Percentiles rank a stretch among this genome's conserved stretches.
phyloP scores from a whole-genome alignment of 1,284 basidiomycete genomes.

The Cryptococcus sp. region DNA sequence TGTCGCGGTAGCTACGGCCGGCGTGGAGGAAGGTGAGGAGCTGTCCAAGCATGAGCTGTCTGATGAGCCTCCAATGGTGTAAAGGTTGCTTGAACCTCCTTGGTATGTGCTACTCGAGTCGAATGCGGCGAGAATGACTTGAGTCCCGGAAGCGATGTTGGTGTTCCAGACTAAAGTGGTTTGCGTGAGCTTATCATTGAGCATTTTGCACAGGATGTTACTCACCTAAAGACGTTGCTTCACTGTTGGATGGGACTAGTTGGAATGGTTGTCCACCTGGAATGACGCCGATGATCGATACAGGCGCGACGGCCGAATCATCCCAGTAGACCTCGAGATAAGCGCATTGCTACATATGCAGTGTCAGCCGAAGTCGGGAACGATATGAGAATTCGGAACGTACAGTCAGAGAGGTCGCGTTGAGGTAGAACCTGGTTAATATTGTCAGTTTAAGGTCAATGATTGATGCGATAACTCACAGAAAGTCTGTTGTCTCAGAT shows the following conservation, averaged over 20 bases:
- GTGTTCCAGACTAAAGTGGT: conserved; percentile 32
- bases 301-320: conserved; percentile 26
- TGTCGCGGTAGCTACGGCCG: conserved; percentile 9
- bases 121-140: conserved; percentile 42
- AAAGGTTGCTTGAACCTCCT: conserved; percentile 38
- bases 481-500: conserved; percentile 28
- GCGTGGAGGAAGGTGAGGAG: conserved; percentile 37
- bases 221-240: conserved; percentile 20
- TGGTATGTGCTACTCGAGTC: conserved; percentile 24
- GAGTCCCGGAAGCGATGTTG: conserved; percentile 36
- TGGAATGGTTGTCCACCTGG: conserved; percentile 44
- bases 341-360: conserved; percentile 32
- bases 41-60: conserved; percentile 31
- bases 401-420: conserved; percentile 36
- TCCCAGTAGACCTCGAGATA: conserved; percentile 40
- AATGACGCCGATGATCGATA: conserved; percentile 42
- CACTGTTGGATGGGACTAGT: conserved; percentile 19
- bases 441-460: conserved; percentile 3
- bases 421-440: conserved; percentile 35
- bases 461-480: conserved; percentile 19
- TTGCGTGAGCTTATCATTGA: neutral
- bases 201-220: neutral
- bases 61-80: conserved; percentile 28
- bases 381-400: neutral
- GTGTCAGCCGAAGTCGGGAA: neutral